Evolutionary conservation across 176 grass and related monocot genomes (phyloP), one percentile per base, ranked within the genome.

Genomic region (Tuctoria greenei): DNA sequence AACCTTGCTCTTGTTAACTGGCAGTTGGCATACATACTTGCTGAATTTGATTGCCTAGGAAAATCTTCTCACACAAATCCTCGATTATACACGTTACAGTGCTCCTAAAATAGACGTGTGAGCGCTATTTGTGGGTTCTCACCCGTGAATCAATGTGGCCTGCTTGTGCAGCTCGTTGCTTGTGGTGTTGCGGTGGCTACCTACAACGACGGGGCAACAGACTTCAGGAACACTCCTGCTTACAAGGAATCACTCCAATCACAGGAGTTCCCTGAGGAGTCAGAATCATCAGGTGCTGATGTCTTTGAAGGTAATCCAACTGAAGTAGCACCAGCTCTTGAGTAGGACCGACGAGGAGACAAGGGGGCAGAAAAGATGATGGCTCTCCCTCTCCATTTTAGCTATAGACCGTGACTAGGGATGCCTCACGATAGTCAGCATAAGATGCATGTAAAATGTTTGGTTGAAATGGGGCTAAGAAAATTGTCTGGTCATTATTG

Each of bases 291-390:
- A 37, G 34, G 81, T 28, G 67, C 85, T 12, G 95, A 99, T n/a
- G 92, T 99, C 45, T 99, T 99, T 43, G 95, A 99, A 75, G 91
- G 86, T 34, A 99, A 99, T 66, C 95, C 95, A 37, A 99, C 95
- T 28, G 95, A 99, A 84, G 95, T 88, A 45, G 95, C 92, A 44
- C 95, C 92, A 28, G 37, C 81, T 79, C 70, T 95, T 27, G 92
- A 99, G 83, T 99, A 99, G 86, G 74, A 51, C 15, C 14, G 3
- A 36, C 7, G 4, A 67, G 31, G 45, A 72, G 31, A 43, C 34
- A 63, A 54, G 1, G 1, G 0, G 1, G 10, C 12, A 56, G 27
- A 78, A 44, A 18, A 68, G 35, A 61, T 18, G 51, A 46, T 45
- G 25, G 43, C 16, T 87, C 41, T 83, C 28, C 74, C 16, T 87